These are phyloP conservation scores for Scalesia atractyloides DNA, from an alignment of 129 eudicot species.

Conservation along the genomic window DNA sequence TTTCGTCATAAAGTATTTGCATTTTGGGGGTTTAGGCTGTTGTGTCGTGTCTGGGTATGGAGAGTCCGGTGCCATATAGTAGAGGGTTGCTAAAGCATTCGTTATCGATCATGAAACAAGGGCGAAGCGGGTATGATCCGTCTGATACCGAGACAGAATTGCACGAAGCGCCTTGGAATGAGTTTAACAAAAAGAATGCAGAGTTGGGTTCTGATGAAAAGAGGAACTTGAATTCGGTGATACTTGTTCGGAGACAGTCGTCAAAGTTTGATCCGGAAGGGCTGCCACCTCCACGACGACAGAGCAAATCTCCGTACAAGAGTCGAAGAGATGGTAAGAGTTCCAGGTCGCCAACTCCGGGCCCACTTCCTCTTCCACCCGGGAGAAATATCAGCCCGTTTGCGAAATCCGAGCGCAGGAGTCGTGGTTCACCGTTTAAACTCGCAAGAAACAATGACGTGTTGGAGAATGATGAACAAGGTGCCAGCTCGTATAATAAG, in stretches of 20 bases:
- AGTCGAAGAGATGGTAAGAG: slow-evolving; percentile 41
- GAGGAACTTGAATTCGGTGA: slow-evolving; percentile 30
- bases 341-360: slow-evolving; percentile 34
- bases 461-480: slow-evolving; percentile 23
- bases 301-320: slow-evolving; percentile 58
- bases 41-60: slow-evolving; percentile 39
- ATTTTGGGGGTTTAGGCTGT: neutral
- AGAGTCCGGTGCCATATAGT: slow-evolving; percentile 37
- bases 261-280: slow-evolving; percentile 48
- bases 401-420: slow-evolving; percentile 56
- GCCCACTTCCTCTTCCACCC: slow-evolving; percentile 40
- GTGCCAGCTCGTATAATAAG: slow-evolving; percentile 24
- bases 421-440: slow-evolving; percentile 35
- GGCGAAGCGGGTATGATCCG: slow-evolving; percentile 72
- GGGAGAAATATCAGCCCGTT: slow-evolving; percentile 56
- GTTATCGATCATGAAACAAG: slow-evolving; percentile 34
- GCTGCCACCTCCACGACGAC: slow-evolving; percentile 52
- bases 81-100: slow-evolving; percentile 39
- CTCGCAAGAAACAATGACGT: neutral
- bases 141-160: slow-evolving; percentile 71
- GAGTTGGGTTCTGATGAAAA: slow-evolving; percentile 30
- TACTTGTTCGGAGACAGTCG: slow-evolving; percentile 33
- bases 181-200: slow-evolving; percentile 23
- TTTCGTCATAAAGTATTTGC: neutral
- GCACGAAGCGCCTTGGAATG: slow-evolving; percentile 43